Evolutionary conservation across 1,139 yeast species (phyloP).

Genomic region (Suhomyces ambrosiae): DNA sequence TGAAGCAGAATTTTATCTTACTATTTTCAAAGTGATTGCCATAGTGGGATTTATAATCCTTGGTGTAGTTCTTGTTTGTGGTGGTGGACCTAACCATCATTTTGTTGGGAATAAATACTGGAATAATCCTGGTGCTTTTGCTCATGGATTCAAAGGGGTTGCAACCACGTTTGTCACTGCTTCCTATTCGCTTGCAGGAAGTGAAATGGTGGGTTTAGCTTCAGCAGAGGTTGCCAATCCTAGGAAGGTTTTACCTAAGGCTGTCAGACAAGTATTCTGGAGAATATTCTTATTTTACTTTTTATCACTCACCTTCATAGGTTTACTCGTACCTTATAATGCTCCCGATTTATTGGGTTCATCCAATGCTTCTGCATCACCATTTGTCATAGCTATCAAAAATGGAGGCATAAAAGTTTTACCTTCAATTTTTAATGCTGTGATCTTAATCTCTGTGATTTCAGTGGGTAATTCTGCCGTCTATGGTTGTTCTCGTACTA

Average conservation of each 20-base stretch:
- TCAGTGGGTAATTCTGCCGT: slow-evolving; percentile 51
- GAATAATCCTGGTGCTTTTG: slow-evolving; percentile 51
- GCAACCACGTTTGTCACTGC: slow-evolving; percentile 83
- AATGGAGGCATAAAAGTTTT: slow-evolving; percentile 44
- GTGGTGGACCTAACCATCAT: slow-evolving; percentile 49
- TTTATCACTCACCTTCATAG: slow-evolving; percentile 41
- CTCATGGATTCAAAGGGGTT: slow-evolving; percentile 73
- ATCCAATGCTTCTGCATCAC: slow-evolving; percentile 39
- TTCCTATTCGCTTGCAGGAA: slow-evolving; percentile 85
- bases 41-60: slow-evolving; percentile 46
- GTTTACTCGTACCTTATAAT: slow-evolving; percentile 39
- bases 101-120: slow-evolving; percentile 59
- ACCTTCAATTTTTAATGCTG: slow-evolving; percentile 47
- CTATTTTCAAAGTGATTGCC: slow-evolving; percentile 45
- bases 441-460: slow-evolving; percentile 41
- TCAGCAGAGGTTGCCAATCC: slow-evolving; percentile 86
- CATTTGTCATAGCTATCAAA: slow-evolving; percentile 48
- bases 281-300: slow-evolving; percentile 45
- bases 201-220: slow-evolving; percentile 80
- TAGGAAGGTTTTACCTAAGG: slow-evolving; percentile 38
- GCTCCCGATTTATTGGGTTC: slow-evolving; percentile 36
- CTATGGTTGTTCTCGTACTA: slow-evolving; percentile 47
- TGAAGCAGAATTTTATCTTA: slow-evolving; percentile 45
- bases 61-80: slow-evolving; percentile 44
- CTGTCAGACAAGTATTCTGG: slow-evolving; percentile 48